Evolutionary conservation across 2,329 filamentous ascomycete species (phyloP).

Genomic region (Elsinoe australis): DNA sequence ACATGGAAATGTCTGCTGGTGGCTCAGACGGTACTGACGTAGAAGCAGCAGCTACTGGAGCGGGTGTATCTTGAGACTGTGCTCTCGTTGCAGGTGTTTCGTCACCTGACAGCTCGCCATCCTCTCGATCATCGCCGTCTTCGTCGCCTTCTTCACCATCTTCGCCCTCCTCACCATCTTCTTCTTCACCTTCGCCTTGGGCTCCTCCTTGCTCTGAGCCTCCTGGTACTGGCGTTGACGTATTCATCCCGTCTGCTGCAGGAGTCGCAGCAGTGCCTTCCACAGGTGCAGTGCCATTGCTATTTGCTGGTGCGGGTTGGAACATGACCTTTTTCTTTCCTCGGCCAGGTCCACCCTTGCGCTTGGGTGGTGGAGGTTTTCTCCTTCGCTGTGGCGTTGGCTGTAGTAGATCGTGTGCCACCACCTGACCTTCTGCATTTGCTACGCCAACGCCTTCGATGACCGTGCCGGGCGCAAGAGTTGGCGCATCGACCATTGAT

Average conservation of each 20-base stretch:
- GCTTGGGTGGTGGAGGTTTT: slow-evolving; percentile 72
- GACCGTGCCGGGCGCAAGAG: slow-evolving; percentile 47
- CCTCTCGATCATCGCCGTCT: slow-evolving; percentile 40
- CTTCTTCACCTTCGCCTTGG: slow-evolving; percentile 36
- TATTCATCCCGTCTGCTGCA: slow-evolving; percentile 31
- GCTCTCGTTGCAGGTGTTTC: slow-evolving; percentile 23
- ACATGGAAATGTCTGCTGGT: not conserved
- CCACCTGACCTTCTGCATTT: slow-evolving; percentile 53
- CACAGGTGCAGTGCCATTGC: slow-evolving; percentile 32
- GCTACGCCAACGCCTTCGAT: slow-evolving; percentile 54
- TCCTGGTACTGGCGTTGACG: slow-evolving; percentile 35
- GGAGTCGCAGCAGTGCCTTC: too few relatives aligned
- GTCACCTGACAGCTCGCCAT: slow-evolving; percentile 30
- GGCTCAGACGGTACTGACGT: not conserved
- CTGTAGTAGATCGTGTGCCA: slow-evolving; percentile 40
- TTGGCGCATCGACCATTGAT: slow-evolving; percentile 37
- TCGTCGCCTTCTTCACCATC: slow-evolving; percentile 42
- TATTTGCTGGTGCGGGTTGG: slow-evolving; percentile 32
- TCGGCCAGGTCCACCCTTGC: slow-evolving; percentile 65
- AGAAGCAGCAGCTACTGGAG: slow-evolving; percentile 4
- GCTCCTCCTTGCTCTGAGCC: slow-evolving; percentile 32
- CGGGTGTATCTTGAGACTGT: slow-evolving; percentile 17
- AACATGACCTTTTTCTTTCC: slow-evolving; percentile 68
- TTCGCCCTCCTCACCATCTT: slow-evolving; percentile 37
- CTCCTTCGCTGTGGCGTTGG: slow-evolving; percentile 52